Base-by-base conservation (phyloP, 345 rosid species). In the Linum tenue region DNA sequence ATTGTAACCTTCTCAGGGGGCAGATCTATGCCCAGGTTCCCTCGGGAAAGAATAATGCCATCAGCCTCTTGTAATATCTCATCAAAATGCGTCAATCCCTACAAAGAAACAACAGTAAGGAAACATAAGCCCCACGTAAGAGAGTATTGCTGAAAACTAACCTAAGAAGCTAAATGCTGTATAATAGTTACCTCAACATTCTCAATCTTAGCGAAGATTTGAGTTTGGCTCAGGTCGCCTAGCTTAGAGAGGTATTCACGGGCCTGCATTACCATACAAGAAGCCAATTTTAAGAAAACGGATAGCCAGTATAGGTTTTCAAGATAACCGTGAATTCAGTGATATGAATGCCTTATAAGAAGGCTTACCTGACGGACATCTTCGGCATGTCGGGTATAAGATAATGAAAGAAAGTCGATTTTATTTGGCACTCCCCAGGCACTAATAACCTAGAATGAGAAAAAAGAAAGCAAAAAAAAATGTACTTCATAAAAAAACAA, bases 51-150 rank as follows among this genome's bases (percentile, higher is more conserved):
- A 60, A 94, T 94, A 69, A 94, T 94, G 7, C 99, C 99, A 78
- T 90, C 97, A 61, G 99, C 97, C 84, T 83, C 99, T 86, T 84
- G 89, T 69, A 94, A 87, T 77, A 94, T 94, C 82, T 94, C 99
- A 75, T 94, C 99, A 70, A 94, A 94, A 78, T 94, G 97, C 65
- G 84, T 85, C 67, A 90, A 77, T 59, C 99, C 99, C 99, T 94
- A 64, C 36, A 66, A 40, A 64, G 40, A 57, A 64, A 64, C 17
- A 44, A 42, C 48, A 15, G 48, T 39, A 48, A 60, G 41, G 38
- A 50, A 59, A 56, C 55, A 17, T 39, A 58, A 63, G 40, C 67
- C 3, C 15, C 64, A 57, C 31, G 62, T 53, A 75, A 64, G 57
- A 55, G 12, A 37, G 62, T 65, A 16, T 40, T 55, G 50, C 10